Conservation (phyloP, 2,329 filamentous ascomycete genomes). For the Sclerotinia trifoliorum region DNA sequence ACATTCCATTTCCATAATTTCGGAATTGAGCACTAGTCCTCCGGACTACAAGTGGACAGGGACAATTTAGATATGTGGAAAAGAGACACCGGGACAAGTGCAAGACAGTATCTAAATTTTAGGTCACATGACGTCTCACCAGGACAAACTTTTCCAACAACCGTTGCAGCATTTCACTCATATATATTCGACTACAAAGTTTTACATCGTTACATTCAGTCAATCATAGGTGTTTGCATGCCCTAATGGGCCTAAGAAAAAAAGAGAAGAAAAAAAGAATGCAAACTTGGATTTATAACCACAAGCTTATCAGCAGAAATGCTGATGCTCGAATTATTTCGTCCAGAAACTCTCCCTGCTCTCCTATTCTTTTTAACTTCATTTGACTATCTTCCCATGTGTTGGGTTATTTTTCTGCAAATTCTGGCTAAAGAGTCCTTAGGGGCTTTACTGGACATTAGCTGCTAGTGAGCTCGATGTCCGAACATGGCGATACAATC, state of each 20-base stretch:
- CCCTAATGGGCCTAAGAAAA: no score
- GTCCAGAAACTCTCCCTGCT: neutral
- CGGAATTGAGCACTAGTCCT: neutral
- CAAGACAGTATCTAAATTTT: neutral
- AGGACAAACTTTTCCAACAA: neutral
- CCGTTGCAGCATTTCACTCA: neutral
- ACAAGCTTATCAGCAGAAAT: neutral
- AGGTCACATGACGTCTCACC: neutral
- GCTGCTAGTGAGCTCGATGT: neutral
- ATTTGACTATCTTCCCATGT: neutral
- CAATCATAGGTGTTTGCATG: neutral
- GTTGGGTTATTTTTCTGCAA: neutral
- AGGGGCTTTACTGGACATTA: neutral
- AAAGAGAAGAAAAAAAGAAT: neutral
- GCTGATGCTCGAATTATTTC: neutral
- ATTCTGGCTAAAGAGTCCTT: neutral
- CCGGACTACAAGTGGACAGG: neutral
- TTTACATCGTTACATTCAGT: neutral
- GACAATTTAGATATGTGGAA: neutral
- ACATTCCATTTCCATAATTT: slow-evolving; percentile 4
- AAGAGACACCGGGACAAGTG: neutral
- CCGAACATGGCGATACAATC: neutral
- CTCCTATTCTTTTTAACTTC: neutral
- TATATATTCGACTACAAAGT: neutral
- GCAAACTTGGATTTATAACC: no score